phyloP scores from a whole-genome alignment of 805 yeast genomes.

The Metschnikowia lachancei region DNA sequence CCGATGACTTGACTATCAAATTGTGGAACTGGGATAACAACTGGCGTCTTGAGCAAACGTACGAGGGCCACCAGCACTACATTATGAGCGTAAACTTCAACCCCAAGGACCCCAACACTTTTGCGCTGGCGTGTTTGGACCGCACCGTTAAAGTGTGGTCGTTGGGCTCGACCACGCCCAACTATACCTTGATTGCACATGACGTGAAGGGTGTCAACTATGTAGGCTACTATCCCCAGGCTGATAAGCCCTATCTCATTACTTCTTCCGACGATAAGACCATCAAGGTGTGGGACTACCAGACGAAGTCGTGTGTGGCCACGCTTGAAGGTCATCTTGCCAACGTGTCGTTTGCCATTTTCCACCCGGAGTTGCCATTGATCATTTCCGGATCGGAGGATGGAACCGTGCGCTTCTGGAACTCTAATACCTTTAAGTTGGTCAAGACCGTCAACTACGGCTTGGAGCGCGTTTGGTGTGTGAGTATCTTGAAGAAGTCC shows the following conservation, averaged over 20 bases:
- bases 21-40: constrained; percentile 97
- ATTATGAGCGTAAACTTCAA: constrained; percentile 93
- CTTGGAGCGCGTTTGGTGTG: constrained; percentile 96
- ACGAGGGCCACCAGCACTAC: constrained; percentile 94
- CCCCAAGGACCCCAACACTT: constrained; percentile 96
- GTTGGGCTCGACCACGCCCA: constrained; percentile 79
- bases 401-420: constrained; percentile 92
- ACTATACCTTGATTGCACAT: constrained; percentile 88
- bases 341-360: constrained; percentile 93
- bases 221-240: constrained; percentile 94
- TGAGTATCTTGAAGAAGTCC: constrained; percentile 64
- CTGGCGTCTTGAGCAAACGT: constrained; percentile 87
- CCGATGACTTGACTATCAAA: constrained; percentile 88
- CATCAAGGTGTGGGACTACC: constrained; percentile 92
- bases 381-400: constrained; percentile 97
- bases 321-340: constrained; percentile 90
- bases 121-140: constrained; percentile 96
- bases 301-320: constrained; percentile 93
- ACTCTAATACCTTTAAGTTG: constrained; percentile 85
- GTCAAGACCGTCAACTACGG: constrained; percentile 90
- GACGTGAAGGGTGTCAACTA: constrained; percentile 92
- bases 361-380: constrained; percentile 96
- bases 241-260: constrained; percentile 93
- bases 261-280: constrained; percentile 91
- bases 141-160: constrained; percentile 97